Percentiles rank a stretch among this genome's conserved stretches.
phyloP scores from a whole-genome alignment of 345 rosid species.

The Salix dunnii region DNA sequence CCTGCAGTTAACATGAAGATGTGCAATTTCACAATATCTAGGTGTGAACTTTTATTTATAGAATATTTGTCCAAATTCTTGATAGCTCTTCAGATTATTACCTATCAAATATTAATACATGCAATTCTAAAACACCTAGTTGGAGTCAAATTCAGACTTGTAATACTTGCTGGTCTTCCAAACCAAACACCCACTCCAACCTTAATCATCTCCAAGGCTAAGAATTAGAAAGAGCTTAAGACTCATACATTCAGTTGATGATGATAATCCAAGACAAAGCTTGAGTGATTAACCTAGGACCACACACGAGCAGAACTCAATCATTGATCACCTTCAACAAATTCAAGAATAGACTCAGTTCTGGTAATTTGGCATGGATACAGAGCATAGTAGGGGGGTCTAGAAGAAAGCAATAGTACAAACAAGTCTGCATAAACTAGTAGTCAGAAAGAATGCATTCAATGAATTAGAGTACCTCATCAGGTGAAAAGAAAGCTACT shows the following conservation, averaged over 20 bases:
- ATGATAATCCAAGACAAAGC: conserved; percentile 7
- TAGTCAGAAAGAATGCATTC: background rate
- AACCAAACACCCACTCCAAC: no score
- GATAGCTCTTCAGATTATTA: no score
- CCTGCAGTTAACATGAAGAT: no score
- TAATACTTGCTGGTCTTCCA: no score
- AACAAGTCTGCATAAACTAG: background rate
- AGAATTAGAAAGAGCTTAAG: background rate
- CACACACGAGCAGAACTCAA: background rate
- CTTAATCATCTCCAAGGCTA: background rate
- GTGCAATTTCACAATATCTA: no score
- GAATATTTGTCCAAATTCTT: no score
- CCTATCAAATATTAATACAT: no score
- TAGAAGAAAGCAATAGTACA: background rate
- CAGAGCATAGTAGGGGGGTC: background rate
- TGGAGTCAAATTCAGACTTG: no score
- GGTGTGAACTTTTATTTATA: no score
- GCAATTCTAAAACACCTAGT: no score
- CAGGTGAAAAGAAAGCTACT: conserved; percentile 92
- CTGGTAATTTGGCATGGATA: no score
- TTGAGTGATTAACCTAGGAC: background rate
- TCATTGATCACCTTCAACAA: background rate
- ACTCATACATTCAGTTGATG: background rate
- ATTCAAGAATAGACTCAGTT: background rate
- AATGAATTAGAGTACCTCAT: conserved; percentile 56